Percentiles rank a stretch among this genome's conserved stretches.
These are phyloP conservation scores for Russula griseocarnosa DNA, from an alignment of 768 basidiomycete genomes.

Conservation along the genomic window DNA sequence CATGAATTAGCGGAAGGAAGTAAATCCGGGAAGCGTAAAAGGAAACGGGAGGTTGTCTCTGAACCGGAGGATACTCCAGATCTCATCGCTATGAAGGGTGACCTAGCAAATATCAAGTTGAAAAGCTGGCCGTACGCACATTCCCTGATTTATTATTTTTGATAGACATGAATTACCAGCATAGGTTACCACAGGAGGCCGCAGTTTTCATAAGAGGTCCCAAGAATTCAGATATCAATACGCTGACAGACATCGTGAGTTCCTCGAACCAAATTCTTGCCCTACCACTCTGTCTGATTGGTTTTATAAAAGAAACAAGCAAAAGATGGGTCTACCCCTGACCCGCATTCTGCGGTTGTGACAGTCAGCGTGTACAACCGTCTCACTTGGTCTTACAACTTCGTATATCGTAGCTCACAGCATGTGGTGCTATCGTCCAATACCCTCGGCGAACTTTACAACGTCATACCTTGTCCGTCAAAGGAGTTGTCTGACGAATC, in stretches of 20 bases:
- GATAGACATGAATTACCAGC: constrained; percentile 4
- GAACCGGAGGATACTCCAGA: constrained; percentile 45
- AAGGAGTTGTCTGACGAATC: constrained; percentile 49
- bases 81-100: constrained; percentile 46
- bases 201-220: constrained; percentile 60
- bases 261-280: neutral
- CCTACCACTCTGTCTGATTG: constrained; percentile 17
- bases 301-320: constrained; percentile 14
- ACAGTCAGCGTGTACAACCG: constrained; percentile 59
- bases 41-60: constrained; percentile 35
- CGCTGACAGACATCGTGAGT: constrained; percentile 43
- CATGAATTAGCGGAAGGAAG: constrained; percentile 36
- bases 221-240: constrained; percentile 65
- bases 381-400: constrained; percentile 57
- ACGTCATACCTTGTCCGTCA: constrained; percentile 57
- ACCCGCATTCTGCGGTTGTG: constrained; percentile 45
- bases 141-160: constrained; percentile 6
- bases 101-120: constrained; percentile 50
- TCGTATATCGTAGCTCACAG: constrained; percentile 59
- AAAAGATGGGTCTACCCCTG: constrained; percentile 23
- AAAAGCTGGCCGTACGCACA: constrained; percentile 58
- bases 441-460: constrained; percentile 59
- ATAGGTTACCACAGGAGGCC: constrained; percentile 50
- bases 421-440: constrained; percentile 69
- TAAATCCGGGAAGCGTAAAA: constrained; percentile 37